phyloP scores from a whole-genome alignment of 192 early-diverging fungal species.

The Radiomyces spectabilis region DNA sequence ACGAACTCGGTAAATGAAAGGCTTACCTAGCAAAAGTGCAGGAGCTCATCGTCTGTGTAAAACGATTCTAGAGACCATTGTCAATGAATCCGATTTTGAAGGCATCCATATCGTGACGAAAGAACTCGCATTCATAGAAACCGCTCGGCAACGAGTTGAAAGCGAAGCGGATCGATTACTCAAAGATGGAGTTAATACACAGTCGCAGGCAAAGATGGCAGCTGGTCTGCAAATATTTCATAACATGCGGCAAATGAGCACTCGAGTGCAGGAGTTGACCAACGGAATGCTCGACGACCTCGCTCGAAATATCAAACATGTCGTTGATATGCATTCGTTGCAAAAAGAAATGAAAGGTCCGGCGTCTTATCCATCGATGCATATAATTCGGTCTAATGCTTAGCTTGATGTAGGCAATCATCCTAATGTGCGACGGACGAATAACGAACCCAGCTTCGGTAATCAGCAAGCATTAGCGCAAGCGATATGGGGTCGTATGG shows the following conservation, averaged over 20 bases:
- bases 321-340: slow-evolving; percentile 38
- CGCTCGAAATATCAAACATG: slow-evolving; percentile 34
- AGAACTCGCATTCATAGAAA: slow-evolving; percentile 39
- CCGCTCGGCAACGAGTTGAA: slow-evolving; percentile 33
- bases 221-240: slow-evolving; percentile 47
- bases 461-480: slow-evolving; percentile 34
- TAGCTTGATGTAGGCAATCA: not conserved
- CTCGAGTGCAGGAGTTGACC: slow-evolving; percentile 28
- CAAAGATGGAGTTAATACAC: slow-evolving; percentile 37
- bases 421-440: slow-evolving; percentile 34
- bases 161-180: slow-evolving; percentile 41
- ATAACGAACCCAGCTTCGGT: slow-evolving; percentile 40
- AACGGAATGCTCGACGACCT: slow-evolving; percentile 30
- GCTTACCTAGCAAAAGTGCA: too few relatives aligned
- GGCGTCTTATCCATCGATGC: not conserved
- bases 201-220: slow-evolving; percentile 42
- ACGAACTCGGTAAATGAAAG: slow-evolving; percentile 58
- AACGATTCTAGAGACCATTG: slow-evolving; percentile 42
- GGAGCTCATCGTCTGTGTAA: too few relatives aligned
- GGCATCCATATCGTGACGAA: slow-evolving; percentile 59
- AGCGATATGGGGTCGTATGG: slow-evolving; percentile 46
- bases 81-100: slow-evolving; percentile 51
- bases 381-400: slow-evolving; percentile 16
- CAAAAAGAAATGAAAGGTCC: slow-evolving; percentile 47
- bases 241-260: slow-evolving; percentile 37